phyloP scores from a whole-genome alignment of 2,329 filamentous ascomycete species.

The Diplocarpon mali region DNA sequence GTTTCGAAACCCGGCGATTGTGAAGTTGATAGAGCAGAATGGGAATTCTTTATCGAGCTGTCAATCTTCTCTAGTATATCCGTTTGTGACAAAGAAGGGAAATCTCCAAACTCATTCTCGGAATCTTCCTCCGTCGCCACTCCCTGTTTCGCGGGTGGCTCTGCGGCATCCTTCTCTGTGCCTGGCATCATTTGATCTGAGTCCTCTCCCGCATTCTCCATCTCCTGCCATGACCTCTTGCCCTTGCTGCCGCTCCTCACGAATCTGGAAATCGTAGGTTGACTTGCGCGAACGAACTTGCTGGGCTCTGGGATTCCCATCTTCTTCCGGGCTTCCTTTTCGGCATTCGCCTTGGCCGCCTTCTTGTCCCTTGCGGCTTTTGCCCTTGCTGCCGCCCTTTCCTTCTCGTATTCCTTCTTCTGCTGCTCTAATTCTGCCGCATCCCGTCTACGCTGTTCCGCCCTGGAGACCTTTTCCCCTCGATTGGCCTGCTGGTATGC shows the following conservation, averaged over 20 bases:
- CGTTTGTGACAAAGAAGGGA: slow-evolving; percentile 24
- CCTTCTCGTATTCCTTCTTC: slow-evolving; percentile 41
- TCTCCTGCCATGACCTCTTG: slow-evolving; percentile 18
- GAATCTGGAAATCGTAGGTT: slow-evolving; percentile 46
- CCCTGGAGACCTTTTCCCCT: slow-evolving; percentile 32
- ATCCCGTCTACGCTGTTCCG: slow-evolving; percentile 29
- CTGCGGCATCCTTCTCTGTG: neutral
- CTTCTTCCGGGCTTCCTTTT: slow-evolving; percentile 38
- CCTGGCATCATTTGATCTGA: slow-evolving; percentile 7
- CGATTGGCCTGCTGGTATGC: slow-evolving; percentile 33
- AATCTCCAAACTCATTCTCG: slow-evolving; percentile 27
- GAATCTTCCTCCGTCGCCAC: slow-evolving; percentile 13
- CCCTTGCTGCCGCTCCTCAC: slow-evolving; percentile 25
- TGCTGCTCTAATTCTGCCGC: slow-evolving; percentile 31
- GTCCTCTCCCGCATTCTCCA: slow-evolving; percentile 14
- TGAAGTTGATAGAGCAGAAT: no score
- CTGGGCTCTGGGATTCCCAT: slow-evolving; percentile 42
- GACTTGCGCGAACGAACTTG: slow-evolving; percentile 39
- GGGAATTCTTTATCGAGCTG: slow-evolving; percentile 2
- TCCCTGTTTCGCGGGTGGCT: slow-evolving; percentile 10
- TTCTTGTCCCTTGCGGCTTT: slow-evolving; percentile 42
- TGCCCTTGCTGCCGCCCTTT: slow-evolving; percentile 41
- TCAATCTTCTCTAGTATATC: slow-evolving; percentile 19
- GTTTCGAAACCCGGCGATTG: no score
- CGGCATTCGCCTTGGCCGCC: slow-evolving; percentile 40